A percentile compares a stretch with the other conserved stretches of the same genome.
phyloP scores from a whole-genome alignment of 805 yeast genomes.

The Saturnispora serradocipensis region DNA sequence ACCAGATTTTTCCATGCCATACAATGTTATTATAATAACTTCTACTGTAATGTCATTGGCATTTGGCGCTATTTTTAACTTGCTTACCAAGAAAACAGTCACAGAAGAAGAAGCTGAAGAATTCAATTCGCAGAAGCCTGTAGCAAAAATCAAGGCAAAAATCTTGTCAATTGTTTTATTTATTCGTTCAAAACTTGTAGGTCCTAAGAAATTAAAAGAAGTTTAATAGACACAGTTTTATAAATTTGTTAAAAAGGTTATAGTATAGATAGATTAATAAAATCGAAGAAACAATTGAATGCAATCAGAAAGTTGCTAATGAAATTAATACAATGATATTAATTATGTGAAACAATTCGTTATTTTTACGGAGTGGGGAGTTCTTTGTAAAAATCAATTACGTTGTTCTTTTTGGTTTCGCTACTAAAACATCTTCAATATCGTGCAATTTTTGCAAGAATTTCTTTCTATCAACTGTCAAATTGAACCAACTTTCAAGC shows the following conservation, averaged over 20 bases:
- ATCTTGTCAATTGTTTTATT: neutral
- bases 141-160: slow-evolving; percentile 11
- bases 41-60: slow-evolving; percentile 89
- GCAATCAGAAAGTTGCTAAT: neutral
- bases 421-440: slow-evolving; percentile 7
- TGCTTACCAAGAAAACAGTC: slow-evolving; percentile 63
- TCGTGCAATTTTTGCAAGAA: slow-evolving; percentile 8
- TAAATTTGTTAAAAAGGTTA: neutral
- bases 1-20: slow-evolving; percentile 98
- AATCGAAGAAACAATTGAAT: too few relatives aligned
- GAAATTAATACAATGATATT: too few relatives aligned
- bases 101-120: slow-evolving; percentile 61
- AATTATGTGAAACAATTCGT: neutral
- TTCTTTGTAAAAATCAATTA: neutral
- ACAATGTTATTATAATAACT: slow-evolving; percentile 88
- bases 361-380: too few relatives aligned
- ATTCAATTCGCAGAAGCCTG: slow-evolving; percentile 13
- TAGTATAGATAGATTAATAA: neutral
- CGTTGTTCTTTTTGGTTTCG: slow-evolving; percentile 4
- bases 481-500: slow-evolving; percentile 16
- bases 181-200: neutral
- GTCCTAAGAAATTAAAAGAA: neutral
- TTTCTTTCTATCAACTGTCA: slow-evolving; percentile 10
- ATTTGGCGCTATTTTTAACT: slow-evolving; percentile 78
- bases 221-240: neutral